Evolutionary conservation across 257 asterid species (phyloP), one percentile per base, ranked within the genome.

Genomic region (Anisodus acutangulus): DNA sequence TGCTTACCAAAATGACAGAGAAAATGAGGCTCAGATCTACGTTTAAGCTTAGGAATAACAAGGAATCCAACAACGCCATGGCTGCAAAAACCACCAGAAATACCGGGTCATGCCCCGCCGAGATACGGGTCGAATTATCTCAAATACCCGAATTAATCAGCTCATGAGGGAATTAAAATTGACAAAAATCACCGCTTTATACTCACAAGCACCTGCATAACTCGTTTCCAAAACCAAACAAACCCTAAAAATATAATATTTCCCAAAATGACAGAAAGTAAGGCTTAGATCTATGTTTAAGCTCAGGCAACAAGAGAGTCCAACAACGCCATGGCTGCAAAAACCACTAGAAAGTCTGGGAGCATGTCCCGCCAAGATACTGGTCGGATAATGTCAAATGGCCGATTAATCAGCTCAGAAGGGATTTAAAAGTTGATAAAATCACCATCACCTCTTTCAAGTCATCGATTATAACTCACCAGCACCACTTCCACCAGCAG

Each of bases 291-390:
- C 53, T 39, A 31, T 39, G 53, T 6, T 37, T 22, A 15, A 67
- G 39, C 5, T 8, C 62, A 8, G 81, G 84, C 83, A 79, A 55
- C 0, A 79, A 82, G 79, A 78, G 58, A 53, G 83, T 43, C 54
- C 37, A 19, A 16, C n/a, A 0, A 19, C 41, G 69, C 83, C 85
- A 87, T 83, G 81, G 90, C 86, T 87, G 88, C 88, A 78, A 83
- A 79, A 70, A 62, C 66, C 66, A 63, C 79, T 26, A 8, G 31
- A 69, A 39, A 69, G 26, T 22, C 41, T 69, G 66, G 35, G 78
- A 13, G 26, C 53, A 79, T 82, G 86, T 85, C 84, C 84, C 9
- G 53, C 85, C 85, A 74, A 22, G 87, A 71, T 78, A 69, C 83
- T 76, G 68, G 87, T 54, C 80, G 16, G 3, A 55, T 72, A 1